Evolutionary conservation across 768 basidiomycete genomes (phyloP), one percentile per base, ranked within the genome.

Genomic region (Suillus cothurnatus): DNA sequence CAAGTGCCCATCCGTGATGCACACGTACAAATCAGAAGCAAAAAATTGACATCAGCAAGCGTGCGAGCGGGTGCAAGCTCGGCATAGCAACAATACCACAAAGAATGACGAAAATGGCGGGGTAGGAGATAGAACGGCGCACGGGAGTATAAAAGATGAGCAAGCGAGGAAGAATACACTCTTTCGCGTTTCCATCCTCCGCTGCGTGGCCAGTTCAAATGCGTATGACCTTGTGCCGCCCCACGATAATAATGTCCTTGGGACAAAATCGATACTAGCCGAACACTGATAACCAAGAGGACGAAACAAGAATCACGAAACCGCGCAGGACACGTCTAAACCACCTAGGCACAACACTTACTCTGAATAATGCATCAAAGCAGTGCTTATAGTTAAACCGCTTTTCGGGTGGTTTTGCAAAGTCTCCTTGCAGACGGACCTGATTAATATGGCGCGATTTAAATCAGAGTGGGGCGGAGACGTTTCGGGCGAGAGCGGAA

Each of bases 381-480:
- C 90, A 92, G 75, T 96, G 85, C 79, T 92, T 92, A 76, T 97
- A 97, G 71, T 93, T 93, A 80, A 95, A 90, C 52, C 92, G 84
- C 76, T 93, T 92, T 79, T 93, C 93, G 11, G 89, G 88, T 1
- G 92, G 86, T 74, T 95, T 96, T 7, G 93, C 94, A 71, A 92
- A 90, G 77, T 97, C 95, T 45, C 91, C 94, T 77, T 96, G 95
- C 66, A 97, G 82, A 61, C 95, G 90, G 50, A 95, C 84, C 82
- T 84, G 66, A 70, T 31, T 28, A 26, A 59, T 12, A 58, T 61
- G 32, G 31, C 19, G 56, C 36, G 17, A 62, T 62, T 34, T 26
- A 3, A 39, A 28, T 34, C 11, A 32, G n/a, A 36, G 3, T 9
- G 50, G 31, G 61, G 38, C 52, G 55, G 38, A 28, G 36, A 41